Evolutionary conservation across 768 basidiomycete species (phyloP).

Genomic region (Lactarius sanguifluus): DNA sequence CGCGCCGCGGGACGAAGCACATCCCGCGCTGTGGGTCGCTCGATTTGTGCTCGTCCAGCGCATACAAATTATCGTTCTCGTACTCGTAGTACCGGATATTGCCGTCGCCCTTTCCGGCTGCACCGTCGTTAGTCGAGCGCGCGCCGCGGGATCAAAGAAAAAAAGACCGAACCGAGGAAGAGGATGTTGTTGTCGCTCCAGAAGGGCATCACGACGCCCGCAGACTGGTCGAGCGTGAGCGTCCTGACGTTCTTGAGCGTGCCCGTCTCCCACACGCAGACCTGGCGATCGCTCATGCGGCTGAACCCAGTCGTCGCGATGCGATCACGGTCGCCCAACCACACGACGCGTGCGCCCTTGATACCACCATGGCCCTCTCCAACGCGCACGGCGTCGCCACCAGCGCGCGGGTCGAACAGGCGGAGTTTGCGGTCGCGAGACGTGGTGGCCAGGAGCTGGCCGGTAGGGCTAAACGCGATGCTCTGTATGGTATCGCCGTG

Average conservation of each 20-base stretch:
- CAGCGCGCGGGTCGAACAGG: slow-evolving; percentile 85
- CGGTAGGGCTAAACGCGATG: slow-evolving; percentile 77
- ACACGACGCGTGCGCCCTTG: slow-evolving; percentile 85
- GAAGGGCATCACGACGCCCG: slow-evolving; percentile 97
- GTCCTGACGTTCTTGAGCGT: slow-evolving; percentile 75
- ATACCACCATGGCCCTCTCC: slow-evolving; percentile 90
- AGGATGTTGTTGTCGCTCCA: slow-evolving; percentile 93
- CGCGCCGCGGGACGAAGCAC: slow-evolving; percentile 93
- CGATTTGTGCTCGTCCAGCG: slow-evolving; percentile 82
- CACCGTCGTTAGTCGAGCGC: no score
- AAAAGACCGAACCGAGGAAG: slow-evolving; percentile 53
- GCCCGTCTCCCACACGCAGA: slow-evolving; percentile 86
- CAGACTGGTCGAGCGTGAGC: slow-evolving; percentile 78
- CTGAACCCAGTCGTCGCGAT: slow-evolving; percentile 96
- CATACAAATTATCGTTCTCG: slow-evolving; percentile 77
- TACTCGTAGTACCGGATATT: slow-evolving; percentile 98
- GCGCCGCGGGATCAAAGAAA: no score
- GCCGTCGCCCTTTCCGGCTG: slow-evolving; percentile 65
- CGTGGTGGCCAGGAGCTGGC: slow-evolving; percentile 82
- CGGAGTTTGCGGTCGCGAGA: slow-evolving; percentile 91
- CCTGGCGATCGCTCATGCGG: slow-evolving; percentile 93
- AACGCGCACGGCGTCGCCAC: slow-evolving; percentile 76
- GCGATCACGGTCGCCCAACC: slow-evolving; percentile 88
- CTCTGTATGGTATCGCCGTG: slow-evolving; percentile 90
- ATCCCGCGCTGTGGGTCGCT: slow-evolving; percentile 94